Evolutionary conservation across 139 green algal genomes (phyloP).

Genomic region (Micromonas commoda): DNA sequence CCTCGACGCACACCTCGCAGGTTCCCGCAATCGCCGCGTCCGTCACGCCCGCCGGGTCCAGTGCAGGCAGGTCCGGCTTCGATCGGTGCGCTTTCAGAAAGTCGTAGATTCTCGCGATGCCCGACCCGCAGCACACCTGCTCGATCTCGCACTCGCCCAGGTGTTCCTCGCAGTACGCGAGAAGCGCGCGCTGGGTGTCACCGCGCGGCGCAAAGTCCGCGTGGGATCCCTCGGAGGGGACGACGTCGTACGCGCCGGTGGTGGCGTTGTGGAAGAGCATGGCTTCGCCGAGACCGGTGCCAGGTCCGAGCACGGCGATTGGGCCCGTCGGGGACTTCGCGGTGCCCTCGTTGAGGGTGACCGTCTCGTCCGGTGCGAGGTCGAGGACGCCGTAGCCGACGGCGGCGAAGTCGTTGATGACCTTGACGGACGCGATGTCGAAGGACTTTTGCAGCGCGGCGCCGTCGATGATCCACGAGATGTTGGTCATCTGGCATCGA

Average conservation of each 20-base stretch:
- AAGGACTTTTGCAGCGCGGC: constrained; percentile 48
- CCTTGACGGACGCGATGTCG: constrained; percentile 30
- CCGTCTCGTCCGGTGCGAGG: constrained; percentile 44
- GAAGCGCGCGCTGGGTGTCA: constrained; percentile 73
- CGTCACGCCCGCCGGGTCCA: constrained; percentile 46
- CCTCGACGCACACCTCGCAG: constrained; percentile 52
- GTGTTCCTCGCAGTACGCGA: constrained; percentile 53
- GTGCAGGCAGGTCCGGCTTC: neutral
- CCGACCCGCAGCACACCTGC: constrained; percentile 74
- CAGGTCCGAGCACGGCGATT: constrained; percentile 61
- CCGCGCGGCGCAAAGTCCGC: constrained; percentile 74
- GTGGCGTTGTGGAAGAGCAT: constrained; percentile 75
- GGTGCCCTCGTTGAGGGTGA: constrained; percentile 19
- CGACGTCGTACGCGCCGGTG: constrained; percentile 33
- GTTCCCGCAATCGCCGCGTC: constrained; percentile 48
- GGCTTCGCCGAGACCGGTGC: constrained; percentile 81
- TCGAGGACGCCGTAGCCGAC: constrained; percentile 80
- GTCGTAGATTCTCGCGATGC: constrained; percentile 82
- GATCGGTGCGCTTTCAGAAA: constrained; percentile 54
- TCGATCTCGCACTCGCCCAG: constrained; percentile 77
- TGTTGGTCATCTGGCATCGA: constrained; percentile 82
- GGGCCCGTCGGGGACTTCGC: neutral
- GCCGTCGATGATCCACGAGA: constrained; percentile 70
- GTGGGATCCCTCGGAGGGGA: constrained; percentile 69
- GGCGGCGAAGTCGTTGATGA: constrained; percentile 56